Conservation (phyloP, 208 protist species). For the Porcisia hertigi region DNA sequence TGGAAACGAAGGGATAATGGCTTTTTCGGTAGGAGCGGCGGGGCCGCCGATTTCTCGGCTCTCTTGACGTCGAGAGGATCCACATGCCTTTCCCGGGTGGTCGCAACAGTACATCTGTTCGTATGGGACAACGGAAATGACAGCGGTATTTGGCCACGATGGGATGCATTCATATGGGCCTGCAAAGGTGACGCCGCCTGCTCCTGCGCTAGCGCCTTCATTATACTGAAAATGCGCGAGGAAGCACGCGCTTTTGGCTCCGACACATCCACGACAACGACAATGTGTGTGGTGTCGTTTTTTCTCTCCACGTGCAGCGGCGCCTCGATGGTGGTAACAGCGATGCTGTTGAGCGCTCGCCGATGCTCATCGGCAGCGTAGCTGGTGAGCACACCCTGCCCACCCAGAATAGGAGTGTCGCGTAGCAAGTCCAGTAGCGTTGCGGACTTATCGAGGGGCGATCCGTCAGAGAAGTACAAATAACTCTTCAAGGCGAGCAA, state of each 20-base stretch:
- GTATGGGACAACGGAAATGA: neutral
- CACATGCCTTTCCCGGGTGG: neutral
- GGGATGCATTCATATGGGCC: neutral
- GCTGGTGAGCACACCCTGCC: conserved; percentile 65
- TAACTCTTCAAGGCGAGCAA: conserved; percentile 52
- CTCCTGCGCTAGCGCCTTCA: conserved; percentile 61
- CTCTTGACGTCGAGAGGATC: neutral
- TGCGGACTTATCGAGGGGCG: conserved; percentile 32
- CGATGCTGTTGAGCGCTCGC: conserved; percentile 54
- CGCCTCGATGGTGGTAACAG: conserved; percentile 56
- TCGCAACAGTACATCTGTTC: too few relatives aligned
- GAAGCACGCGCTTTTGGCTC: conserved; percentile 64
- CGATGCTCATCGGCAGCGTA: conserved; percentile 47
- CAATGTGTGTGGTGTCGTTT: conserved; percentile 32
- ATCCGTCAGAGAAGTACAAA: conserved; percentile 76
- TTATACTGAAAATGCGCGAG: conserved; percentile 62
- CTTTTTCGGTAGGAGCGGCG: neutral
- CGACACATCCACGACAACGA: conserved; percentile 67
- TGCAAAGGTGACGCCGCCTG: conserved; percentile 26
- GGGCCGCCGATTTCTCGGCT: neutral
- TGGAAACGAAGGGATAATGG: conserved; percentile 38
- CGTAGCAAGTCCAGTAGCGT: conserved; percentile 31
- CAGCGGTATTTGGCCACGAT: neutral
- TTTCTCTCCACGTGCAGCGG: conserved; percentile 58
- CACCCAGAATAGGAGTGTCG: conserved; percentile 66